A percentile compares a stretch with the other conserved stretches of the same genome.
Evolutionary conservation across 345 rosid genomes (phyloP).

Genomic region (Eucalyptus leucophloia): DNA sequence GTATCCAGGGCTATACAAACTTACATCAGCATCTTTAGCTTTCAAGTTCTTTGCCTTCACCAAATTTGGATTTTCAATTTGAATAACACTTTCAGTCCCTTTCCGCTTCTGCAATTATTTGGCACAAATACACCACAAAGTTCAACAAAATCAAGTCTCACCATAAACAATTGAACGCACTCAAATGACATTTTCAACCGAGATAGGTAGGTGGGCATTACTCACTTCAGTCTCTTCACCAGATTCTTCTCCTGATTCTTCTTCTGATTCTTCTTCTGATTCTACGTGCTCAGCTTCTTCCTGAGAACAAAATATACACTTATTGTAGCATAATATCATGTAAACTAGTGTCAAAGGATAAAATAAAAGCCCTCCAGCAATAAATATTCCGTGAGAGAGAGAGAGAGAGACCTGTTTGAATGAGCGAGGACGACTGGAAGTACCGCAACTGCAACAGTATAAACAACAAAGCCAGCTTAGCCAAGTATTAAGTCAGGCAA

Average conservation of each 20-base stretch:
- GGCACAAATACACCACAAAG: not conserved
- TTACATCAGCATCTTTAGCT: slow-evolving; percentile 72
- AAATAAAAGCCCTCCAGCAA: not conserved
- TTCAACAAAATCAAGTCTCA: not conserved
- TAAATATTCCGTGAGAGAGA: not conserved
- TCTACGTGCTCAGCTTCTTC: slow-evolving; percentile 33
- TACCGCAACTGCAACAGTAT: slow-evolving; percentile 57
- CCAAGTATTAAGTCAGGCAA: not conserved
- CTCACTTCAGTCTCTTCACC: slow-evolving; percentile 29
- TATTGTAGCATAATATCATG: not conserved
- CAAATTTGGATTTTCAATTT: slow-evolving; percentile 82
- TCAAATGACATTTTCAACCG: not conserved
- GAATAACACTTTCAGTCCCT: slow-evolving; percentile 71
- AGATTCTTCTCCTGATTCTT: slow-evolving; percentile 26
- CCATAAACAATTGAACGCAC: not conserved
- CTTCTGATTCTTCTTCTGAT: slow-evolving; percentile 52
- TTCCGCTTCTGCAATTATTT: slow-evolving; percentile 45
- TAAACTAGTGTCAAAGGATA: not conserved
- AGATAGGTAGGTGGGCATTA: not conserved
- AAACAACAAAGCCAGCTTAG: not conserved
- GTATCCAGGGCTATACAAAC: not conserved
- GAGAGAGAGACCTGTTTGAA: slow-evolving; percentile 48
- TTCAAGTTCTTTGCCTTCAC: slow-evolving; percentile 58
- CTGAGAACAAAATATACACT: not conserved
- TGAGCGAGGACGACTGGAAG: slow-evolving; percentile 71